Base-by-base conservation (phyloP, 2,329 filamentous ascomycete species). In the Capronia americana region DNA sequence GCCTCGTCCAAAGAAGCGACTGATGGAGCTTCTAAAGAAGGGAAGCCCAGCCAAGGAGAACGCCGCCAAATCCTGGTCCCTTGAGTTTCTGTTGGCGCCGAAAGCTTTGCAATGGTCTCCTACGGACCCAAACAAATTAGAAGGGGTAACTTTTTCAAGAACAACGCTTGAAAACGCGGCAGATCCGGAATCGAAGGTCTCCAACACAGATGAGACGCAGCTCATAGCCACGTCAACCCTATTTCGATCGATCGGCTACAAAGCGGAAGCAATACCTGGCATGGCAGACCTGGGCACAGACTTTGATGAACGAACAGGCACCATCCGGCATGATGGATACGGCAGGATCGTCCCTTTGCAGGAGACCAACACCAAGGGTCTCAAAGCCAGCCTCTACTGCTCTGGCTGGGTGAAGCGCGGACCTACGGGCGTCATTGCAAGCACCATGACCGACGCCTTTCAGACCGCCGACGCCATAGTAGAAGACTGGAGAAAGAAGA, bases 321-420 rank as follows among this genome's bases (percentile, higher is more conserved):
- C 94, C 23, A 90, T 99, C 55, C 88, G 87, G 44, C 96, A 97
- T 74, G 93, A 97, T 75, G 86, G 89, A 1, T 80, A 87, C 34
- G 95, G 95, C 0, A 88, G 95, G 58, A 87, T 96, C 23, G 80
- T 87, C 2, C 67, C 70, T 2, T 17, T 71, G n/a, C 63, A 61
- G 20, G 53, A 44, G 10, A 60, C 41, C 48, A 63, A 66, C 17
- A 51, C 48, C 23, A 34, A 41, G 20, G 55, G 48, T 74, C 91
- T 0, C 87, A 89, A 0, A 92, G 94, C 0, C 14, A 59, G 59
- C n/a, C 78, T 97, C 30, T 99, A 99, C 79, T 96, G 93, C 71
- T 91, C 94, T 17, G 95, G 95, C 0, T 99, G 95, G 95, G 93
- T 97, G 10, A 98, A 98, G 81, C 87, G 90, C 41, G 95, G 95